A percentile compares a stretch with the other conserved stretches of the same genome.
Conservation (phyloP, 192 early-diverging fungal genomes). For the Dissophora globulifera region DNA sequence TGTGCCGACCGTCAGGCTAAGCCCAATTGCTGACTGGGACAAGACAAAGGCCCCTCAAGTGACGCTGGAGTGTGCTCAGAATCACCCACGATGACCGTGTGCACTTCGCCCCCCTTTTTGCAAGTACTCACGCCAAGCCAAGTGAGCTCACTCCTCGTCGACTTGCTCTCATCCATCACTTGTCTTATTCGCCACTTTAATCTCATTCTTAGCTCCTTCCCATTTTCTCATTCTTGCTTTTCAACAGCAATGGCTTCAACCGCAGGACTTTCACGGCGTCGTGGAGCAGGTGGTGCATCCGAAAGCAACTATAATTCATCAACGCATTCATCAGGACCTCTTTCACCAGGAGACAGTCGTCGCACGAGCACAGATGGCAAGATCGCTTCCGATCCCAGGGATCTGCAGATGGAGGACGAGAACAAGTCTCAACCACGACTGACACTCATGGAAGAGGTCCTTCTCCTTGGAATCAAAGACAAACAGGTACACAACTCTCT, state of each 20-base stretch:
- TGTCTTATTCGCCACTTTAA: no score
- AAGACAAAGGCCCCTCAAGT: no score
- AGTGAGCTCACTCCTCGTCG: no score
- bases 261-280: constrained; percentile 53
- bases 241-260: constrained; percentile 43
- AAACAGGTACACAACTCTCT: constrained; percentile 68
- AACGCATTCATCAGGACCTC: constrained; percentile 33
- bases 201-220: no score
- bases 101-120: no score
- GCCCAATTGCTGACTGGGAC: no score
- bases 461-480: constrained; percentile 95
- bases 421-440: constrained; percentile 73
- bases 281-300: constrained; percentile 41
- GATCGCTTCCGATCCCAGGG: constrained; percentile 67
- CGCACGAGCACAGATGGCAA: constrained; percentile 45
- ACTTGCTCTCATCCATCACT: no score
- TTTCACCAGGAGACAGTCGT: constrained; percentile 24
- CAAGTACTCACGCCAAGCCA: no score
- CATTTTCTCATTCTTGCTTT: background rate
- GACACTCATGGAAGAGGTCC: constrained; percentile 95
- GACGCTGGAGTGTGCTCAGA: no score
- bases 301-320: constrained; percentile 35
- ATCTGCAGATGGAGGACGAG: constrained; percentile 62
- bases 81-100: no score
- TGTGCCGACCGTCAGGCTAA: no score